Evolutionary conservation across 2,329 filamentous ascomycete genomes (phyloP).

Genomic region (Colletotrichum truncatum): DNA sequence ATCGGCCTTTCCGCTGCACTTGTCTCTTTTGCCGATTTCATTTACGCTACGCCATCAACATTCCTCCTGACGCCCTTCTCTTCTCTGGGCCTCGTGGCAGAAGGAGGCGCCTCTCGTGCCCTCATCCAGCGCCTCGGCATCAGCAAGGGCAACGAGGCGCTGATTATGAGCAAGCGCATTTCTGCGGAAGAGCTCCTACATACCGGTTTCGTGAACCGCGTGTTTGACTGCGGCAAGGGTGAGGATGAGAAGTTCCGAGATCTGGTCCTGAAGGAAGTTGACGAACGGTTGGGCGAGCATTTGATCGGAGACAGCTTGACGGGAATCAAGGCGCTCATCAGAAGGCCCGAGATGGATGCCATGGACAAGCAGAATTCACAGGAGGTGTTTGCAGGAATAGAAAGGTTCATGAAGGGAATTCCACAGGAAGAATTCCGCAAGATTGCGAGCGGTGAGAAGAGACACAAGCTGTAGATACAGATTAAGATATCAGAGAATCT

Average conservation of each 20-base stretch:
- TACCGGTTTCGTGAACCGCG: conserved; percentile 86
- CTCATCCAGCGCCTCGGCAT: conserved; percentile 85
- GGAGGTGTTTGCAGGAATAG: conserved; percentile 87
- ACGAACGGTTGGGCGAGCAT: conserved; percentile 82
- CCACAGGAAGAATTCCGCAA: conserved; percentile 91
- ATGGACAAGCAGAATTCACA: conserved; percentile 81
- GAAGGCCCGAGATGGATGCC: conserved; percentile 75
- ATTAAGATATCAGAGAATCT: background rate
- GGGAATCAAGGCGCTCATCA: conserved; percentile 86
- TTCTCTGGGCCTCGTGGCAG: conserved; percentile 87
- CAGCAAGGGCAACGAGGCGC: conserved; percentile 86
- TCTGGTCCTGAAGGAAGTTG: conserved; percentile 80
- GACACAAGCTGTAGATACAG: conserved; percentile 80
- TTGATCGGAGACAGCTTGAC: conserved; percentile 81
- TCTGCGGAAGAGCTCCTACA: conserved; percentile 75
- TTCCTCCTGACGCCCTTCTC: conserved; percentile 94
- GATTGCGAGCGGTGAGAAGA: conserved; percentile 88
- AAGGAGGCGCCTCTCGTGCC: conserved; percentile 82
- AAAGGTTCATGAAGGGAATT: conserved; percentile 80
- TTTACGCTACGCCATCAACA: conserved; percentile 83
- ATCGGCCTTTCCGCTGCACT: conserved; percentile 89
- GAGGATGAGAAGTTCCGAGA: conserved; percentile 76
- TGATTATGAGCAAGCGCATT: conserved; percentile 89
- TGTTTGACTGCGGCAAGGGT: conserved; percentile 68
- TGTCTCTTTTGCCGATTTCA: conserved; percentile 86